These are phyloP conservation scores for Drechslera avenae DNA, from an alignment of 2,329 filamentous ascomycete genomes.

Conservation along the genomic window DNA sequence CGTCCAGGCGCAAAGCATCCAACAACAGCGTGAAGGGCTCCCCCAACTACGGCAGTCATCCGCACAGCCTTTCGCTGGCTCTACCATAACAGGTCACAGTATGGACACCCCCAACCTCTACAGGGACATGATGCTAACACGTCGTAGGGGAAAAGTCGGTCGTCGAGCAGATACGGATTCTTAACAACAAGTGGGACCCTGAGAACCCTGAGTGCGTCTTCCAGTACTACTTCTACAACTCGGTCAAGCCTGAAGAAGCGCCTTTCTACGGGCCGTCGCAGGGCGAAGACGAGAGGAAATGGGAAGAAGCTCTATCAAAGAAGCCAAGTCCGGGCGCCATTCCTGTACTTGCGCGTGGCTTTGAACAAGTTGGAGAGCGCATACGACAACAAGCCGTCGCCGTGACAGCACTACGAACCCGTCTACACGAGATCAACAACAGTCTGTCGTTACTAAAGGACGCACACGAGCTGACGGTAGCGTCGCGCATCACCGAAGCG, in stretches of 20 bases:
- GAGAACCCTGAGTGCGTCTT: conserved; percentile 71
- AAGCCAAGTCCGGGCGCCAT: conserved; percentile 79
- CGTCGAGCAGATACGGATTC: conserved; percentile 72
- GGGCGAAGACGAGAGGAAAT: conserved; percentile 75
- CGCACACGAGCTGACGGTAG: conserved; percentile 76
- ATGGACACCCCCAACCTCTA: conserved; percentile 10
- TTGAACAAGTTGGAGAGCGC: conserved; percentile 71
- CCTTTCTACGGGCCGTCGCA: conserved; percentile 75
- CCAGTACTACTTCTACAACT: conserved; percentile 87
- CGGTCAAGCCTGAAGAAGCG: conserved; percentile 74
- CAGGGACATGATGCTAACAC: conserved; percentile 15
- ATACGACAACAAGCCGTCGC: conserved; percentile 73
- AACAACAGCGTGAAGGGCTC: conserved; percentile 46
- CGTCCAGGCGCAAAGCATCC: conserved; percentile 40
- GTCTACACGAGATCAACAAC: conserved; percentile 79
- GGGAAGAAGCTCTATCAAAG: conserved; percentile 81
- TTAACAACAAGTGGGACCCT: conserved; percentile 77
- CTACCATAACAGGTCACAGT: conserved; percentile 38
- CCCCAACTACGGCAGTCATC: conserved; percentile 43
- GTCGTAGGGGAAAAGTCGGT: conserved; percentile 70
- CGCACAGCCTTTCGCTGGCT: conserved; percentile 33
- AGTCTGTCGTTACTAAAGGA: conserved; percentile 73
- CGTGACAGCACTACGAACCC: conserved; percentile 70
- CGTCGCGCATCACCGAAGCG: conserved; percentile 74
- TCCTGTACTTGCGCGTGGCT: conserved; percentile 76